These are phyloP conservation scores for Biscogniauxia mediterranea DNA, from an alignment of 2,329 filamentous ascomycete genomes.

Conservation along the genomic window DNA sequence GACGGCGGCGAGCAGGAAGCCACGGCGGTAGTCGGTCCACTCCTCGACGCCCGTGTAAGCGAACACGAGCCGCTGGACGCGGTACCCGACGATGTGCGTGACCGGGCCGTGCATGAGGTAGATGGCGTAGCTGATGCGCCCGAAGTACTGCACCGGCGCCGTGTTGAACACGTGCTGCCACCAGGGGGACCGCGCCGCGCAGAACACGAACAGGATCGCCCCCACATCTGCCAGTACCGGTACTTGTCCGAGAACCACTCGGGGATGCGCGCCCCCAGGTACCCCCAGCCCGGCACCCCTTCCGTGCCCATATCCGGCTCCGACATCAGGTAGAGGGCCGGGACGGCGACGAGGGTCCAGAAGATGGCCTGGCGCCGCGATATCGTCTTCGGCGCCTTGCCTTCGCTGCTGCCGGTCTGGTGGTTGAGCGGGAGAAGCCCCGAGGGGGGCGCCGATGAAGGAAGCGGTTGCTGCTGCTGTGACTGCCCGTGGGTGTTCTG, in stretches of 20 bases:
- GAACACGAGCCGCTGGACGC: slow-evolving; percentile 49
- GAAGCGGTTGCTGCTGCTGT: slow-evolving; percentile 7
- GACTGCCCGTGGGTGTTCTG: slow-evolving; percentile 40
- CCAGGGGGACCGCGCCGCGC: slow-evolving; percentile 44
- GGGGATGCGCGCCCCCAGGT: slow-evolving; percentile 47
- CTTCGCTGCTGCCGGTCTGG: not conserved
- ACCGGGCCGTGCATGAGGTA: slow-evolving; percentile 61
- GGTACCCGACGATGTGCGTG: slow-evolving; percentile 52
- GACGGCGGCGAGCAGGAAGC: slow-evolving; percentile 45
- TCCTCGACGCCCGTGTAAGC: slow-evolving; percentile 44
- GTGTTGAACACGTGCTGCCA: slow-evolving; percentile 53
- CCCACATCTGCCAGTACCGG: slow-evolving; percentile 56
- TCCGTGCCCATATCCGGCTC: slow-evolving; percentile 42
- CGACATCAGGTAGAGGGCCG: slow-evolving; percentile 53
- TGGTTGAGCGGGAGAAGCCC: slow-evolving; percentile 1
- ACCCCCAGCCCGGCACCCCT: slow-evolving; percentile 51
- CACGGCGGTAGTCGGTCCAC: slow-evolving; percentile 43
- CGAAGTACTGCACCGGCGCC: slow-evolving; percentile 53
- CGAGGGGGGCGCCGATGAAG: slow-evolving; percentile 20
- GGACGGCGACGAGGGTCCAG: slow-evolving; percentile 44
- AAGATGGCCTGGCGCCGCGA: slow-evolving; percentile 23
- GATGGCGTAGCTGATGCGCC: slow-evolving; percentile 58
- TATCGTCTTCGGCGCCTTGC: slow-evolving; percentile 1
- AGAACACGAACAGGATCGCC: slow-evolving; percentile 50
- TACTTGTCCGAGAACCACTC: slow-evolving; percentile 48